Percentiles rank a stretch among this genome's conserved stretches.
phyloP scores from a whole-genome alignment of 768 basidiomycete genomes.

The Lyophyllum semitale region DNA sequence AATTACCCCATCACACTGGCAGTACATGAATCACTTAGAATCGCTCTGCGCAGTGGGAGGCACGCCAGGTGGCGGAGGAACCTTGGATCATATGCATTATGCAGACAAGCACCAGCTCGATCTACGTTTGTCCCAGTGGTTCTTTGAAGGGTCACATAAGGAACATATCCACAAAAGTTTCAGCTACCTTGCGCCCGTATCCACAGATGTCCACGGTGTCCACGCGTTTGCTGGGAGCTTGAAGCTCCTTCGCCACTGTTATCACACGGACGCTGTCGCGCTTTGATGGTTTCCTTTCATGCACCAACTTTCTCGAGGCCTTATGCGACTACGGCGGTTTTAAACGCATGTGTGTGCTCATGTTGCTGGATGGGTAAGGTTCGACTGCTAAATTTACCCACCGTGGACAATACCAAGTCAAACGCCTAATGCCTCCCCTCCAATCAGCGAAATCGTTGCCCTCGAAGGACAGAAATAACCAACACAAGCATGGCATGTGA shows the following conservation, averaged over 20 bases:
- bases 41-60: no score
- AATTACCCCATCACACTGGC: background rate
- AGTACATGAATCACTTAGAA: no score
- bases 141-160: background rate
- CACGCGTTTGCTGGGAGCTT: background rate
- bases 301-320: background rate
- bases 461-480: background rate
- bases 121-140: background rate
- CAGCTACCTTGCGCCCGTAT: background rate
- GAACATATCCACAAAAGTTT: background rate
- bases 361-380: background rate
- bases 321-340: background rate
- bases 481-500: background rate
- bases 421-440: constrained; percentile 6
- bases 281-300: constrained; percentile 2
- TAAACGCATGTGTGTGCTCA: background rate
- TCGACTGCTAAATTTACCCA: background rate
- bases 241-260: background rate
- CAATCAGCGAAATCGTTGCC: background rate
- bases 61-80: no score
- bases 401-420: constrained; percentile 1
- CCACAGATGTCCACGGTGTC: background rate
- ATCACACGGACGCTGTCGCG: background rate
- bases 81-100: background rate
- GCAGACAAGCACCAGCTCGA: background rate